Evolutionary conservation across 345 rosid genomes (phyloP).

Genomic region (Gossypium raimondii): DNA sequence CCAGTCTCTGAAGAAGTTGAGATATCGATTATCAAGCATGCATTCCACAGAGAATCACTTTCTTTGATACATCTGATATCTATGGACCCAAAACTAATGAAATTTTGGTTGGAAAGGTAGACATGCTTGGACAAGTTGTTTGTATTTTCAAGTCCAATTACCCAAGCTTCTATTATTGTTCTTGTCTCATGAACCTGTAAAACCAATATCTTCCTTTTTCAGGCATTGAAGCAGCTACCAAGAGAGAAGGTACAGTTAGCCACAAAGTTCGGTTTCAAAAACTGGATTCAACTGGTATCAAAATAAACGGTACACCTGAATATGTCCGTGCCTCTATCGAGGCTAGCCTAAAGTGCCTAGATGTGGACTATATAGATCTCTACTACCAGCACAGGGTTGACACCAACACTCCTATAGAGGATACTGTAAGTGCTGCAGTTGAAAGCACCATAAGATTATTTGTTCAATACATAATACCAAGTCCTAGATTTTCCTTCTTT

Average conservation of each 20-base stretch:
- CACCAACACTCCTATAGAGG: slow-evolving; percentile 28
- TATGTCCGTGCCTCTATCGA: slow-evolving; percentile 27
- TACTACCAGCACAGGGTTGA: slow-evolving; percentile 33
- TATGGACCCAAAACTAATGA: slow-evolving; percentile 9
- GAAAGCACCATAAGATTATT: background rate
- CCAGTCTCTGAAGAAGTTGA: slow-evolving; percentile 31
- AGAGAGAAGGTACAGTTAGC: slow-evolving; percentile 36
- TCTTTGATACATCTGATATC: no score
- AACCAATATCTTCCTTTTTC: background rate
- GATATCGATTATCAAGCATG: slow-evolving; percentile 22
- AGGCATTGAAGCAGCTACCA: slow-evolving; percentile 36
- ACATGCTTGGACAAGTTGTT: background rate
- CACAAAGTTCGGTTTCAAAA: slow-evolving; percentile 31
- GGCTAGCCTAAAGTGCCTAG: slow-evolving; percentile 32
- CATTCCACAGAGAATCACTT: no score
- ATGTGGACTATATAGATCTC: slow-evolving; percentile 35
- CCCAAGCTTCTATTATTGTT: background rate
- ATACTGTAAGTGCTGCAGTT: slow-evolving; percentile 22
- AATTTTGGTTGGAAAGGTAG: slow-evolving; percentile 25
- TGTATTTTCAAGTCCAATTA: background rate
- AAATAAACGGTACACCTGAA: slow-evolving; percentile 25
- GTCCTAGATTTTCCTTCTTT: background rate
- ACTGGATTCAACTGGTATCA: background rate
- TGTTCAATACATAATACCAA: background rate
- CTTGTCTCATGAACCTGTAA: background rate